Conservation (phyloP, 192 early-diverging fungal genomes). For the Coemansia sp. region DNA sequence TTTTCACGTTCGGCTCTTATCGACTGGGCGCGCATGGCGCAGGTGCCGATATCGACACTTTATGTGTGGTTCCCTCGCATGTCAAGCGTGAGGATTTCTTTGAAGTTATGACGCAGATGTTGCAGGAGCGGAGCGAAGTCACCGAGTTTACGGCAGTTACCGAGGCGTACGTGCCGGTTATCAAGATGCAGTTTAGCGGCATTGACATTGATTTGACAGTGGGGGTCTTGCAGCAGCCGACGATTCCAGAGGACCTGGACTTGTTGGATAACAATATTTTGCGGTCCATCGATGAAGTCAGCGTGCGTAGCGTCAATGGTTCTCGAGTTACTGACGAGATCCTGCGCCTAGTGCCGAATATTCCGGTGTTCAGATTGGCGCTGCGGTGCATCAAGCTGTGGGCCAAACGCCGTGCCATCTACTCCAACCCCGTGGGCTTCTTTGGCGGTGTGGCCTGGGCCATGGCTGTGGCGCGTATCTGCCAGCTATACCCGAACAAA, state of each 20-base stretch:
- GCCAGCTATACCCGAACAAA: slow-evolving; percentile 95
- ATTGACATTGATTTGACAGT: slow-evolving; percentile 94
- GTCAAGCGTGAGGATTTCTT: slow-evolving; percentile 94
- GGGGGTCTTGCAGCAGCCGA: slow-evolving; percentile 69
- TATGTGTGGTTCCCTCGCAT: slow-evolving; percentile 90
- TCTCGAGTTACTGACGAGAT: slow-evolving; percentile 98
- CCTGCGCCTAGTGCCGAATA: slow-evolving; percentile 87
- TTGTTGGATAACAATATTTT: slow-evolving; percentile 83
- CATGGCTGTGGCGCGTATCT: slow-evolving; percentile 91
- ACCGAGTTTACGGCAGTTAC: slow-evolving; percentile 81
- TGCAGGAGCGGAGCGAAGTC: slow-evolving; percentile 80
- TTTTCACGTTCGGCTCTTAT: slow-evolving; percentile 97
- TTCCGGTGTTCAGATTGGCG: slow-evolving; percentile 83
- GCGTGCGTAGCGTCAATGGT: slow-evolving; percentile 87
- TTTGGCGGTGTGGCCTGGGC: slow-evolving; percentile 99
- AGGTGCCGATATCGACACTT: slow-evolving; percentile 97
- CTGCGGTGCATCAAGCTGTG: slow-evolving; percentile 93
- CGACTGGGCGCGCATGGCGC: slow-evolving; percentile 91
- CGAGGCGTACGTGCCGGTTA: slow-evolving; percentile 93
- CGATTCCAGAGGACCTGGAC: slow-evolving; percentile 83
- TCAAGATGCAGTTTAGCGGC: slow-evolving; percentile 89
- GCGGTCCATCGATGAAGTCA: slow-evolving; percentile 81
- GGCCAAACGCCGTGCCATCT: slow-evolving; percentile 91
- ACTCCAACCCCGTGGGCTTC: slow-evolving; percentile 97
- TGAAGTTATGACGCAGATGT: slow-evolving; percentile 77